Evolutionary conservation across 2,329 filamentous ascomycete genomes (phyloP).

Genomic region (Taxawa tesnikishii): DNA sequence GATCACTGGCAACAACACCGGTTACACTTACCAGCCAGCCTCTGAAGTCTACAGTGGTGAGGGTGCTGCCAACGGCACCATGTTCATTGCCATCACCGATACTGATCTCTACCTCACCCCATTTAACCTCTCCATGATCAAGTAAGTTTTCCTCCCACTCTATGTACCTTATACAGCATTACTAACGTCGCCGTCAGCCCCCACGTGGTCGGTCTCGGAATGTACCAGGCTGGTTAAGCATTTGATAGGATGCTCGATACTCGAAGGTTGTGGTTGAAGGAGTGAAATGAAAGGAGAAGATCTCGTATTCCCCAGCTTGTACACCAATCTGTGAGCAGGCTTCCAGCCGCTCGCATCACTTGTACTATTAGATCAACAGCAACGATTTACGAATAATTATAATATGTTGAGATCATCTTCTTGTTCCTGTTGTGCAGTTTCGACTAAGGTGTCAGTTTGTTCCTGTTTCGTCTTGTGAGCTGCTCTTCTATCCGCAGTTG

Average conservation of each 20-base stretch:
- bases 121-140: conserved; percentile 63
- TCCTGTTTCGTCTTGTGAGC: no score
- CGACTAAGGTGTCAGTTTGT: no score
- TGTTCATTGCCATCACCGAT: conserved; percentile 69
- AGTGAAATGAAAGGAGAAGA: neutral
- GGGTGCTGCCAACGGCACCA: conserved; percentile 61
- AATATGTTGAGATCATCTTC: conserved; percentile 2
- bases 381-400: conserved; percentile 4
- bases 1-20: conserved; percentile 49
- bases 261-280: neutral
- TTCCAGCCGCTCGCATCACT: neutral
- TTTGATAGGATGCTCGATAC: neutral
- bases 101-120: conserved; percentile 55
- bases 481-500: no score
- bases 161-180: neutral
- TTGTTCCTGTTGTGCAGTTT: no score
- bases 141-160: conserved; percentile 60
- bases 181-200: conserved; percentile 38
- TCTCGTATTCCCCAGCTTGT: neutral
- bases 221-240: conserved; percentile 68
- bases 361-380: conserved; percentile 3
- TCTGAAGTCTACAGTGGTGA: conserved; percentile 55
- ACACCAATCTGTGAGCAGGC: neutral
- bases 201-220: conserved; percentile 58
- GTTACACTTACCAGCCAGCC: conserved; percentile 62